Evolutionary conservation across 2,329 filamentous ascomycete species (phyloP).

Genomic region (Huntiella abstrusa): DNA sequence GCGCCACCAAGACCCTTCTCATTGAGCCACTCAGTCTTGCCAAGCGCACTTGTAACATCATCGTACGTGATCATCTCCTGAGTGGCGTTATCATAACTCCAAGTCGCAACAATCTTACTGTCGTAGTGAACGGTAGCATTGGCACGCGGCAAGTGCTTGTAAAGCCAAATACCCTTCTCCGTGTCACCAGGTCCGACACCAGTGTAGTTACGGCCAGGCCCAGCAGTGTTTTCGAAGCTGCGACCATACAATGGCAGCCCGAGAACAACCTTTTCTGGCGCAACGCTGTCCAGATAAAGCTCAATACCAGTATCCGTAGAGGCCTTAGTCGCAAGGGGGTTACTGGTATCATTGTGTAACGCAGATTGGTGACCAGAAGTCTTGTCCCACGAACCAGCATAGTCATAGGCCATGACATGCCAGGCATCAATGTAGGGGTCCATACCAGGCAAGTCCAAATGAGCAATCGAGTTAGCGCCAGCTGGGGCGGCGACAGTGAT

Average conservation of each 20-base stretch:
- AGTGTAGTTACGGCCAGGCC: constrained; percentile 42
- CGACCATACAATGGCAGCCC: constrained; percentile 71
- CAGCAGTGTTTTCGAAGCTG: constrained; percentile 39
- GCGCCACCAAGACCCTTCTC: constrained; percentile 46
- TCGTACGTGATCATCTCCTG: constrained; percentile 54
- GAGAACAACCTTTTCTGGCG: constrained; percentile 48
- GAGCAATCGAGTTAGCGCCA: constrained; percentile 28
- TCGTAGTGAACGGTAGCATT: constrained; percentile 43
- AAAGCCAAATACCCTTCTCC: constrained; percentile 63
- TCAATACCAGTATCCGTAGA: constrained; percentile 46
- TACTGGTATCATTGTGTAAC: constrained; percentile 13
- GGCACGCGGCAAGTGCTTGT: constrained; percentile 51
- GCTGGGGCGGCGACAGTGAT: constrained; percentile 33
- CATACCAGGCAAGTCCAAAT: constrained; percentile 34
- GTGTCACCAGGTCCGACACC: constrained; percentile 49
- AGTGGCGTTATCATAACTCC: constrained; percentile 43
- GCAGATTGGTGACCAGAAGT: constrained; percentile 44
- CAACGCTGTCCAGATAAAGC: constrained; percentile 38
- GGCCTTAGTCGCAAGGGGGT: constrained; percentile 44
- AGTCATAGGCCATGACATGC: constrained; percentile 52
- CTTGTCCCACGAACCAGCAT: constrained; percentile 47
- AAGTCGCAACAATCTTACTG: constrained; percentile 39
- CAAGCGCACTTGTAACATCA: constrained; percentile 33
- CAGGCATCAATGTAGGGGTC: constrained; percentile 37
- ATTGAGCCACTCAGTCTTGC: constrained; percentile 47